Evolutionary conservation across 805 yeast genomes (phyloP).

Genomic region (Ogataea glucozyma): DNA sequence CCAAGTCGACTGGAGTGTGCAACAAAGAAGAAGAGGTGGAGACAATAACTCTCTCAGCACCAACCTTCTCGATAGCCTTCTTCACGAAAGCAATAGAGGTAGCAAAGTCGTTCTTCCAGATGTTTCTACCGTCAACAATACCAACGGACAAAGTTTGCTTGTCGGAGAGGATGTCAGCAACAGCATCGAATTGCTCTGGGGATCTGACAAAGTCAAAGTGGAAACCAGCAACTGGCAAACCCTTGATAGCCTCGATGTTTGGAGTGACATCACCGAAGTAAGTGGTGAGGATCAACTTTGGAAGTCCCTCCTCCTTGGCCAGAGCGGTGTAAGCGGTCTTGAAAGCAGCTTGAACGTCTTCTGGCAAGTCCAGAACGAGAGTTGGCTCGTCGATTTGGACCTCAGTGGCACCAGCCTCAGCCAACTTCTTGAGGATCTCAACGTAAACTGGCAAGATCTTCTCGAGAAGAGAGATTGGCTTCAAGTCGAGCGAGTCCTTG

Average conservation of each 20-base stretch:
- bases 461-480: conserved; percentile 86
- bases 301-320: conserved; percentile 65
- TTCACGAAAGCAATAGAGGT: conserved; percentile 81
- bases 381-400: conserved; percentile 98
- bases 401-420: conserved; percentile 90
- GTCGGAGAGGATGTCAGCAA: conserved; percentile 61
- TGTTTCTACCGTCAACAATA: conserved; percentile 98
- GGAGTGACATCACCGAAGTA: conserved; percentile 99
- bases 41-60: conserved; percentile 84
- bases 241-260: conserved; percentile 85
- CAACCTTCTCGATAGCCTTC: conserved; percentile 81
- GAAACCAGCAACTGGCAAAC: conserved; percentile 90
- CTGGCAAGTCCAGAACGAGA: conserved; percentile 90
- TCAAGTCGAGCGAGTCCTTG: conserved; percentile 93
- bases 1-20: conserved; percentile 98
- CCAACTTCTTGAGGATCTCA: conserved; percentile 82
- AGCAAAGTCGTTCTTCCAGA: conserved; percentile 96
- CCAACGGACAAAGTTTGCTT: conserved; percentile 90
- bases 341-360: conserved; percentile 79
- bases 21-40: conserved; percentile 96
- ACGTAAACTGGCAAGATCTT: conserved; percentile 92
- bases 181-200: conserved; percentile 93
- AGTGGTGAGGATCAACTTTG: conserved; percentile 81
- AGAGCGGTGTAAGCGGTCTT: conserved; percentile 83
- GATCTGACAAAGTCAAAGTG: conserved; percentile 96